Percentiles rank a stretch among this genome's conserved stretches.
phyloP scores from a whole-genome alignment of 2,329 filamentous ascomycete genomes.

The Saccharata proteae region DNA sequence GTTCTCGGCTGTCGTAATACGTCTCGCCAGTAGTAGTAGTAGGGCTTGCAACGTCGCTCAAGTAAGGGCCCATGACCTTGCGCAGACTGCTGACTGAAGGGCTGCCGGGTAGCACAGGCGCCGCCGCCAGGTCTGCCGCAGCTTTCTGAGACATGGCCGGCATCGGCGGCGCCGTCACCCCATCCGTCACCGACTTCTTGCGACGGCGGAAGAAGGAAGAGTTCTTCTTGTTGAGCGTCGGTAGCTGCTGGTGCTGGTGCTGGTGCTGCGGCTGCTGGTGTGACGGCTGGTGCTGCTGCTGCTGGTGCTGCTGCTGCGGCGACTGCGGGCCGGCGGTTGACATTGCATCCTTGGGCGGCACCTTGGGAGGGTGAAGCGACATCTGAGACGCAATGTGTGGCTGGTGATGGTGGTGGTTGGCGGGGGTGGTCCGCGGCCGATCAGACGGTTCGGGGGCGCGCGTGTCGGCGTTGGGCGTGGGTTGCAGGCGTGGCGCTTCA shows the following conservation, averaged over 20 bases:
- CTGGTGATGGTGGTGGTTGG: constrained; percentile 9
- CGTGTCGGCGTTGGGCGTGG: constrained; percentile 10
- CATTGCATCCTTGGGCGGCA: not conserved
- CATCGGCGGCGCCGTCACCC: constrained; percentile 48
- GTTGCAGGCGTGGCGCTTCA: constrained; percentile 2
- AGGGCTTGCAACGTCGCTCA: constrained; percentile 29
- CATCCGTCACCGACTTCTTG: constrained; percentile 76
- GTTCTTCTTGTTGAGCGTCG: constrained; percentile 67
- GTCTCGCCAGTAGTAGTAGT: no score
- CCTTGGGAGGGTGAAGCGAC: constrained; percentile 5
- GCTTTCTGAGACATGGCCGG: constrained; percentile 29
- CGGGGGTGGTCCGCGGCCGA: constrained; percentile 8
- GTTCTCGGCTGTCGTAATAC: constrained; percentile 19
- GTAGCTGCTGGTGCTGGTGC: constrained; percentile 11
- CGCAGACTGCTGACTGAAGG: constrained; percentile 64
- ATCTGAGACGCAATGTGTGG: not conserved
- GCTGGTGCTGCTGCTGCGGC: constrained; percentile 10
- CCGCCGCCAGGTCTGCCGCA: constrained; percentile 16
- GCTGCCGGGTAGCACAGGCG: constrained; percentile 28
- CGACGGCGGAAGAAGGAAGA: constrained; percentile 89
- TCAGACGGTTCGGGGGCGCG: constrained; percentile 5
- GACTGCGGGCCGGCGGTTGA: constrained; percentile 3
- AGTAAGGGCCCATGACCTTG: constrained; percentile 77
- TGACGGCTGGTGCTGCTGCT: constrained; percentile 9
- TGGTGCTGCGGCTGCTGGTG: no score